Evolutionary conservation across 73 alveolate genomes (phyloP), one percentile per base, ranked within the genome.

Genomic region (Stentor coeruleus): DNA sequence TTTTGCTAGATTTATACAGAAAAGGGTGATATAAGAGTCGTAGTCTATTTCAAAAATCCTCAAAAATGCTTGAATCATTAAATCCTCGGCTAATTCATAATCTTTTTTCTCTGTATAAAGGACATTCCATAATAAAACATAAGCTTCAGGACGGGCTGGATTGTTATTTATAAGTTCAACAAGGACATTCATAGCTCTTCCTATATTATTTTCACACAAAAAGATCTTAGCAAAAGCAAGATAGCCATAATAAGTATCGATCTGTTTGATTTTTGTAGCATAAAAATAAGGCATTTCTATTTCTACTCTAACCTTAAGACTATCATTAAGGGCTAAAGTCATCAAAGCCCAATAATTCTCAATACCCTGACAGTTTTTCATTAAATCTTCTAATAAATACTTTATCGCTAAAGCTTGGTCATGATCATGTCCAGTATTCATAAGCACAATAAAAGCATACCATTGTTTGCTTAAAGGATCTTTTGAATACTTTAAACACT

Each of bases 181-280:
- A 20, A 89, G 55, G 31, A 89, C 89, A 28, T 79, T 39, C 14
- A 58, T 58, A 31, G 88, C 95, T 39, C 49, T 58, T 33, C 79
- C 84, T 0, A 82, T 37, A 31, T 76, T 76, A 3, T 59, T 57
- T 0, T 77, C 76, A 26, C 38, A 6, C 20, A 75, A 35, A 59
- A 86, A 89, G 0, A 86, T 49, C 20, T 85, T 92, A 0, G 92
- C 88, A 84, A 87, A 89, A 2, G 95, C 95, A 20, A 89, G 38
- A 77, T 89, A 89, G 28, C 95, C 95, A 3, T 80, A 20, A 58
- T 89, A 89, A 36, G 49, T 38, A 38, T 82, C 84, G 1, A 39
- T 20, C 42, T 86, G 38, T 73, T 89, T 76, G 28, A 89, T 81
- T 38, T 82, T 59, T 2, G 74, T 39, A 0, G 95, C 95, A 59